Percentiles rank a stretch among this genome's conserved stretches.
Conservation (phyloP, 1,284 basidiomycete genomes). For the Irpex sp. region DNA sequence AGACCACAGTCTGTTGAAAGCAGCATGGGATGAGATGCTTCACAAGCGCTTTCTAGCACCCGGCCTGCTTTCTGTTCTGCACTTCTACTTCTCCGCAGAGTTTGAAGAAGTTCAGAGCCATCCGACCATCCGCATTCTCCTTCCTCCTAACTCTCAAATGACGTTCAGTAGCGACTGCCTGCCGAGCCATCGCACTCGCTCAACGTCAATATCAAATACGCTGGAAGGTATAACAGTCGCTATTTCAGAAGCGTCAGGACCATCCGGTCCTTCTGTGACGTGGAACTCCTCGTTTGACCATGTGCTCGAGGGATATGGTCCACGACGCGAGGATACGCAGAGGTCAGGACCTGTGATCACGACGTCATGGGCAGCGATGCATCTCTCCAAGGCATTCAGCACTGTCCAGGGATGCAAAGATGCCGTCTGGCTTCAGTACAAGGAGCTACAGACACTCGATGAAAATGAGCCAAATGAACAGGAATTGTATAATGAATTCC, state of each 20-base stretch:
- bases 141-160: conserved; percentile 43
- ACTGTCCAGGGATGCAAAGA: conserved; percentile 61
- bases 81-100: conserved; percentile 61
- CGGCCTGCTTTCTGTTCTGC: conserved; percentile 55
- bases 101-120: conserved; percentile 53
- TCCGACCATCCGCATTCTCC: conserved; percentile 47
- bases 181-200: neutral
- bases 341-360: conserved; percentile 5
- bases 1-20: conserved; percentile 59
- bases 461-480: conserved; percentile 2
- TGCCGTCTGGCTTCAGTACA: conserved; percentile 63
- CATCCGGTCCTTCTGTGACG: neutral
- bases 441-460: conserved; percentile 36
- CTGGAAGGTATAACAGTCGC: neutral
- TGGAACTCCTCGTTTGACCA: neutral
- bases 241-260: neutral
- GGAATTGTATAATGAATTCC: conserved; percentile 57
- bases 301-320: conserved; percentile 5
- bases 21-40: conserved; percentile 70
- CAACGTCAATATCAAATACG: neutral
- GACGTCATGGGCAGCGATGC: conserved; percentile 47
- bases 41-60: conserved; percentile 51
- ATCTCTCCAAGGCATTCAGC: conserved; percentile 54
- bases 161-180: neutral
- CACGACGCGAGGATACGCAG: neutral